Evolutionary conservation across 108 stramenopile species (phyloP).

Genomic region (Pseudonitzschia pungens): DNA sequence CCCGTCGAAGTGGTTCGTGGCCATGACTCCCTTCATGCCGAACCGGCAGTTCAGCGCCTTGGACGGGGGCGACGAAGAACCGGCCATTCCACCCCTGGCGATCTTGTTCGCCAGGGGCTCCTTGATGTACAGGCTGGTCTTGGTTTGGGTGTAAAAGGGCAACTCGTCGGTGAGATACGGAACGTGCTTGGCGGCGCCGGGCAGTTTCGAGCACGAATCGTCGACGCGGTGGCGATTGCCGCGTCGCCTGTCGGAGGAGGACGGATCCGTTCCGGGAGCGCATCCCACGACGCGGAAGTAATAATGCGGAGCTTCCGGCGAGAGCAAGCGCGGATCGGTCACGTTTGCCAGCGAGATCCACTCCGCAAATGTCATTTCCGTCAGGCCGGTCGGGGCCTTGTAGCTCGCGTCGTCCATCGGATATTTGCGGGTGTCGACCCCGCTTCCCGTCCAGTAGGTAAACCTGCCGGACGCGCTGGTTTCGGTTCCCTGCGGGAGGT

Average conservation of each 20-base stretch:
- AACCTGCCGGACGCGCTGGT: conserved; percentile 89
- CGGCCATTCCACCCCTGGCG: conserved; percentile 28
- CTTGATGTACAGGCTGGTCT: conserved; percentile 55
- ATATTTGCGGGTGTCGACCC: conserved; percentile 16
- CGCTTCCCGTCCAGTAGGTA: conserved; percentile 84
- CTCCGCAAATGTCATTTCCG: conserved; percentile 80
- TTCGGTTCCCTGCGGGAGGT: conserved; percentile 65
- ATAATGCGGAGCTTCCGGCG: conserved; percentile 82
- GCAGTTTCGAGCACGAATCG: conserved; percentile 8
- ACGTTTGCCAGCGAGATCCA: conserved; percentile 84
- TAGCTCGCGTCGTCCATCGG: conserved; percentile 33
- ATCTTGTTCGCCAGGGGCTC: conserved; percentile 6
- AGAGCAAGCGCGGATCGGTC: conserved; percentile 45
- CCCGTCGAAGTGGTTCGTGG: conserved; percentile 88
- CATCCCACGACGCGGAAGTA: conserved; percentile 86
- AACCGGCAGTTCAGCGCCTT: conserved; percentile 91
- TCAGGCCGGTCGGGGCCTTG: conserved; percentile 75
- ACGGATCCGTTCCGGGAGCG: neutral
- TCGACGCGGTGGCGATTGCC: neutral
- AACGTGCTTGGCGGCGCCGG: neutral
- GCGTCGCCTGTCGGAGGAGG: neutral
- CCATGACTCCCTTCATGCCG: conserved; percentile 87
- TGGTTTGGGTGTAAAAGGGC: conserved; percentile 46
- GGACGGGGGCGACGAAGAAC: conserved; percentile 27
- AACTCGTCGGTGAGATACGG: conserved; percentile 51